Evolutionary conservation across 1,139 yeast genomes (phyloP), one percentile per base, ranked within the genome.

Genomic region (Sugiyamaella novakii): DNA sequence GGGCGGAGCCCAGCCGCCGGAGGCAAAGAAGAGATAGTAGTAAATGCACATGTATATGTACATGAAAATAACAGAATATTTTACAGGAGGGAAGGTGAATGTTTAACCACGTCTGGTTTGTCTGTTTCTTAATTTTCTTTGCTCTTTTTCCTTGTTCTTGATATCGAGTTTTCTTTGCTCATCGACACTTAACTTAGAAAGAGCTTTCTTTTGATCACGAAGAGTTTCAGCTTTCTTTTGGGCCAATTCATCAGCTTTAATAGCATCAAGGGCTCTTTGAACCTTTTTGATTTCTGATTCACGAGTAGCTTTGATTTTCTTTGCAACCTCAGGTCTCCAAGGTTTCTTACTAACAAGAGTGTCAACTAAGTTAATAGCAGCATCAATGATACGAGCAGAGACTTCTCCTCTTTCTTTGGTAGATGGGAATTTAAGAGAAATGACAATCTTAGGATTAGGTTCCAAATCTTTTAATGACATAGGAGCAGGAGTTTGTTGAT

Each of bases 401-500:
- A 79, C 77, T 43, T 69, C 74, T 54, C 75, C 65, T 33, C 83
- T 78, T 12, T 68, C 66, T 22, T 70, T 65, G 46, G 75, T 73
- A 43, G 74, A 63, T 43, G 84, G 76, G 55, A 80, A 63, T 44
- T 69, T 64, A 59, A 84, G 64, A 47, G 81, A 73, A 53, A 87
- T 59, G 28, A 80, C 64, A 41, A 84, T 66, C 59, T 77, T 79
- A 59, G 89, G 79, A 51, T 65, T 67, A 47, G 88, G 81, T 38
- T 67, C 70, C 54, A 79, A 70, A 37, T 81, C 84, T 31, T 71
- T 70, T 44, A 80, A 61, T 24, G 57, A 59, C 40, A 53, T 51
- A 34, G 98, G 97, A 59, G 79, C 84, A 51, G 76, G 83, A 35
- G 71, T 62, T 25, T 89, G 81, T 69, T 87, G 85, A 67, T 92